Percentiles rank a stretch among this genome's conserved stretches.
These are phyloP conservation scores for Apophysomyces variabilis DNA, from an alignment of 371 early-diverging fungal genomes.

Conservation along the genomic window DNA sequence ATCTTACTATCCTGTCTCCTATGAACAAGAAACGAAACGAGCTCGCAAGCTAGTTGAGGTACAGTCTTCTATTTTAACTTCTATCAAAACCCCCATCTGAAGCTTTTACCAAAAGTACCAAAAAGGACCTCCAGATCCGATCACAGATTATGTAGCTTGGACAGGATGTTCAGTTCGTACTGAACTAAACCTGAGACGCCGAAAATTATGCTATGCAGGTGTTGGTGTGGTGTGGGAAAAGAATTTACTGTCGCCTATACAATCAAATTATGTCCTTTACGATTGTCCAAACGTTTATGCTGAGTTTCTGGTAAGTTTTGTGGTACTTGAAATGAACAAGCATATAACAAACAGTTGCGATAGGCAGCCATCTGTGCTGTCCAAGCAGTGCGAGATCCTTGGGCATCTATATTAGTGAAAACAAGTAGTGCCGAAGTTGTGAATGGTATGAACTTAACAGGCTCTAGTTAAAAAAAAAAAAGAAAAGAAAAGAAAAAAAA, in stretches of 20 bases:
- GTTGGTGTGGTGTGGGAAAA: slow-evolving; percentile 8
- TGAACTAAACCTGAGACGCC: slow-evolving; percentile 2
- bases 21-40: slow-evolving; percentile 9
- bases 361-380: slow-evolving; percentile 9
- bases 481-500: neutral
- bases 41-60: slow-evolving; percentile 3
- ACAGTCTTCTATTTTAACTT: neutral
- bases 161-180: slow-evolving; percentile 2
- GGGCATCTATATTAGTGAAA: slow-evolving; percentile 1
- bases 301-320: slow-evolving; percentile 2
- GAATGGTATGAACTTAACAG: neutral
- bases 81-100: neutral
- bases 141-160: slow-evolving; percentile 6
- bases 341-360: neutral
- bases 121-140: slow-evolving; percentile 5
- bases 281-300: slow-evolving; percentile 7
- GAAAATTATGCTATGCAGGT: slow-evolving; percentile 7
- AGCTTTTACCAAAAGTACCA: neutral
- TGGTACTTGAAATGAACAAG: neutral
- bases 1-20: too few species aligned
- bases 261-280: neutral
- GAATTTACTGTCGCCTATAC: neutral
- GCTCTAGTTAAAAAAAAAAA: neutral
- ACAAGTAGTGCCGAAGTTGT: slow-evolving; percentile 5
- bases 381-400: neutral